Conservation (phyloP, 1,284 basidiomycete genomes). For the Malassezia sympodialis region DNA sequence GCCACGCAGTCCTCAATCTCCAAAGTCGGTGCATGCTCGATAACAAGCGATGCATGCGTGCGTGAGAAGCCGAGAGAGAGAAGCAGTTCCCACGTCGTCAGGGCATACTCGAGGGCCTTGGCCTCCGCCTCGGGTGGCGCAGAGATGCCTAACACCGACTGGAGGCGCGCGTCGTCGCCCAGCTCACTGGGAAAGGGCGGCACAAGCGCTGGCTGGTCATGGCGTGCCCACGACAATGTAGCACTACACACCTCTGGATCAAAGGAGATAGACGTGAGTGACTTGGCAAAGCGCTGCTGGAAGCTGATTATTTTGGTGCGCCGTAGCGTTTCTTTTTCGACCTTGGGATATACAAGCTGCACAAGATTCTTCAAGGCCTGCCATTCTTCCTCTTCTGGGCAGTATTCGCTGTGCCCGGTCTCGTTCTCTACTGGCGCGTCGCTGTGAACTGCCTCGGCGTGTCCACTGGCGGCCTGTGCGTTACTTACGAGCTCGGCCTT, state of each 20-base stretch:
- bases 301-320: conserved; percentile 61
- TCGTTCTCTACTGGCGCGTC: neutral
- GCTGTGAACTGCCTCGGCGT: neutral
- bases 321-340: conserved; percentile 74
- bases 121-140: conserved; percentile 20
- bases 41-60: conserved; percentile 60
- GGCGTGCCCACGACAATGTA: neutral
- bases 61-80: conserved; percentile 70
- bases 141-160: neutral
- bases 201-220: neutral
- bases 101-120: conserved; percentile 63
- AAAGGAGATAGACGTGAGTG: conserved; percentile 51
- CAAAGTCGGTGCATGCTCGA: conserved; percentile 56
- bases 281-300: conserved; percentile 66
- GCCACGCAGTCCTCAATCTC: conserved; percentile 79
- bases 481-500: neutral
- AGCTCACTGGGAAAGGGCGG: neutral
- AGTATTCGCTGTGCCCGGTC: conserved; percentile 9
- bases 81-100: conserved; percentile 71
- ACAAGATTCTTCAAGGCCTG: conserved; percentile 46
- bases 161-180: neutral
- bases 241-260: neutral
- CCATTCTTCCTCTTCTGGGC: conserved; percentile 34
- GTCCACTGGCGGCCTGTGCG: neutral
- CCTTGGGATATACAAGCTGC: conserved; percentile 74